Conservation (phyloP, 2,329 filamentous ascomycete genomes). For the Cordyceps militaris region DNA sequence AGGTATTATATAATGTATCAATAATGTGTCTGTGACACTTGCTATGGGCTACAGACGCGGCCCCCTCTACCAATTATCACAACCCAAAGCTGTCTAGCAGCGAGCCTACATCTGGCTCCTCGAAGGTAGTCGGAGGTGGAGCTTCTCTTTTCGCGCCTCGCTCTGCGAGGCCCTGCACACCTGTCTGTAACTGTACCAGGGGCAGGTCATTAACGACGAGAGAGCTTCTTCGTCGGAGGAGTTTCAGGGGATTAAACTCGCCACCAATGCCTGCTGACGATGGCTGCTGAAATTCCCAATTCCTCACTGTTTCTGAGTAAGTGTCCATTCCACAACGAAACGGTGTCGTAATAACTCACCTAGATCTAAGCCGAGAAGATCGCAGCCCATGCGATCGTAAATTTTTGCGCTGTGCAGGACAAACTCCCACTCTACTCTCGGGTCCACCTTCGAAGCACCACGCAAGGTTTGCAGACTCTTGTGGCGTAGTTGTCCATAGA, state of each 20-base stretch:
- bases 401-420: slow-evolving; percentile 77
- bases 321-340: background rate
- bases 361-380: slow-evolving; percentile 78
- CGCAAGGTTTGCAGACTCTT: slow-evolving; percentile 76
- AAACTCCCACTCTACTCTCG: slow-evolving; percentile 79
- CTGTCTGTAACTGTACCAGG: slow-evolving; percentile 33
- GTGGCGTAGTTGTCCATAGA: slow-evolving; percentile 80
- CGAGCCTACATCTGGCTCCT: slow-evolving; percentile 86
- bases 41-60: background rate
- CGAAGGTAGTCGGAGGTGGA: slow-evolving; percentile 68
- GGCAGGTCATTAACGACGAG: slow-evolving; percentile 71
- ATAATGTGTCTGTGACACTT: background rate
- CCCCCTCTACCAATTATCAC: slow-evolving; percentile 31
- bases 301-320: slow-evolving; percentile 48
- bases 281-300: slow-evolving; percentile 71
- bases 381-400: slow-evolving; percentile 89
- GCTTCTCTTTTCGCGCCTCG: slow-evolving; percentile 35
- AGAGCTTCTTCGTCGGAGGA: slow-evolving; percentile 66
- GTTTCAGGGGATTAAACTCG: slow-evolving; percentile 56
- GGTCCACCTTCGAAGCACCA: slow-evolving; percentile 74
- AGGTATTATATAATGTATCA: background rate
- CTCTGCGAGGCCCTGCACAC: slow-evolving; percentile 29
- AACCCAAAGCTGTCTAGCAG: slow-evolving; percentile 92
- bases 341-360: slow-evolving; percentile 37
- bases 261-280: slow-evolving; percentile 32